phyloP scores from a whole-genome alignment of 2,329 filamentous ascomycete species.

The Colletotrichum trifolii region DNA sequence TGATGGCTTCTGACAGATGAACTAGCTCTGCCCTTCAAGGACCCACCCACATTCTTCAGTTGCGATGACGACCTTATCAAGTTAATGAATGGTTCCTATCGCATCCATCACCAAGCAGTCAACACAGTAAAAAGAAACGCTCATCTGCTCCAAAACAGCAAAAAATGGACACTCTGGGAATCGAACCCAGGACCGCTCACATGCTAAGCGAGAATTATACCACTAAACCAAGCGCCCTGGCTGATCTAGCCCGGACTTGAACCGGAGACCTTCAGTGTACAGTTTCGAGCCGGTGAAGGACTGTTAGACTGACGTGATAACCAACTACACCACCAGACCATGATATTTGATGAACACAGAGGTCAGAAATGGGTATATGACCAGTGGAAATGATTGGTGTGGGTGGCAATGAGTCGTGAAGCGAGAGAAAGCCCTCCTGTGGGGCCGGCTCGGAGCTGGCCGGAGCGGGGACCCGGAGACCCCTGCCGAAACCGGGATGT shows the following conservation, averaged over 20 bases:
- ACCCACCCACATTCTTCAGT: no score
- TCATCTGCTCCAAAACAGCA: neutral
- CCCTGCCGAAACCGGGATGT: neutral
- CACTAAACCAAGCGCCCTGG: constrained; percentile 35
- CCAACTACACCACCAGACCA: constrained; percentile 51
- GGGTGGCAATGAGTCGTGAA: constrained; percentile 11
- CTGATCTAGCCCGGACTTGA: constrained; percentile 35
- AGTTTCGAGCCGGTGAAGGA: no score
- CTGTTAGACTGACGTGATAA: constrained; percentile 62
- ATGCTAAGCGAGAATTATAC: constrained; percentile 37
- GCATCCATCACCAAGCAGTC: no score
- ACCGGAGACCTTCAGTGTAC: constrained; percentile 36
- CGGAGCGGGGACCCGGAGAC: neutral
- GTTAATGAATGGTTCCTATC: no score
- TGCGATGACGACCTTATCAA: no score
- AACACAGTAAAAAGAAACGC: neutral
- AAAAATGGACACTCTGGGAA: constrained; percentile 35
- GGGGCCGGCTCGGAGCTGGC: neutral
- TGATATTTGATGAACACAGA: neutral
- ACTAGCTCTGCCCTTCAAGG: no score
- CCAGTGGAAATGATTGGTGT: neutral
- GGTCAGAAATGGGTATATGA: neutral
- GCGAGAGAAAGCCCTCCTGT: constrained; percentile 19
- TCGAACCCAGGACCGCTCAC: constrained; percentile 35
- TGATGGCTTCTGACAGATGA: no score